A percentile compares a stretch with the other conserved stretches of the same genome.
These are phyloP conservation scores for Cadophora sp. DNA, from an alignment of 2,329 filamentous ascomycete genomes.

Conservation along the genomic window DNA sequence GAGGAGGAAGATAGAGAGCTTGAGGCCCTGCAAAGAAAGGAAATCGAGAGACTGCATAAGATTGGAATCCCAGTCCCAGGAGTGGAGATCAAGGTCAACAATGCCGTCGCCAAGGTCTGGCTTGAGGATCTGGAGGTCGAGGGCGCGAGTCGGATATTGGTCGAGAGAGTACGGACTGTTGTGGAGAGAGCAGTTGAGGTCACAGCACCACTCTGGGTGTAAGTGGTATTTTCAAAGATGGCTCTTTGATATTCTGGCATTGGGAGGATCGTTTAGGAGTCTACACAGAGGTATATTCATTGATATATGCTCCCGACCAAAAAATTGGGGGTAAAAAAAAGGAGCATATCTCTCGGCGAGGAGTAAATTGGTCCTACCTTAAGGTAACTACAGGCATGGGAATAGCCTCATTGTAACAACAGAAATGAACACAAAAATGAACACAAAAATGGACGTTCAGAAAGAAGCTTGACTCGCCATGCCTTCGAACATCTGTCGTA, in stretches of 20 bases:
- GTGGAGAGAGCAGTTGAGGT: conserved; percentile 90
- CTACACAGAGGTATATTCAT: neutral
- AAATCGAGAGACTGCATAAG: conserved; percentile 80
- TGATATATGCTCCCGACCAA: conserved; percentile 1
- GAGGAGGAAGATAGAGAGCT: conserved; percentile 48
- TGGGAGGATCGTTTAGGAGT: conserved; percentile 1
- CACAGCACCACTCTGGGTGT: conserved; percentile 70
- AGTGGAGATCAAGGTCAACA: conserved; percentile 85
- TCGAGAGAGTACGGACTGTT: conserved; percentile 85
- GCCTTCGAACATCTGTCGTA: neutral
- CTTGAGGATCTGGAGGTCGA: conserved; percentile 91
- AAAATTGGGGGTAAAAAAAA: neutral
- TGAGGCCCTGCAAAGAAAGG: conserved; percentile 55
- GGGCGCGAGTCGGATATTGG: conserved; percentile 77
- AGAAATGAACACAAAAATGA: neutral
- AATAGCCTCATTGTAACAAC: neutral
- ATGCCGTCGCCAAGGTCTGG: conserved; percentile 88
- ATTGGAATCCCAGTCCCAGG: conserved; percentile 92
- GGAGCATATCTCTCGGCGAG: neutral
- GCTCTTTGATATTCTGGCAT: conserved; percentile 1
- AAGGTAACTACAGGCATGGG: neutral
- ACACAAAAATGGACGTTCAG: too few relatives aligned
- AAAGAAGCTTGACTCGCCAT: conserved; percentile 5
- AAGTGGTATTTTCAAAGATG: neutral
- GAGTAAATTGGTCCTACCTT: neutral